These are phyloP conservation scores for Rhexocercosporidium sp. DNA, from an alignment of 2,329 filamentous ascomycete species.

Conservation along the genomic window DNA sequence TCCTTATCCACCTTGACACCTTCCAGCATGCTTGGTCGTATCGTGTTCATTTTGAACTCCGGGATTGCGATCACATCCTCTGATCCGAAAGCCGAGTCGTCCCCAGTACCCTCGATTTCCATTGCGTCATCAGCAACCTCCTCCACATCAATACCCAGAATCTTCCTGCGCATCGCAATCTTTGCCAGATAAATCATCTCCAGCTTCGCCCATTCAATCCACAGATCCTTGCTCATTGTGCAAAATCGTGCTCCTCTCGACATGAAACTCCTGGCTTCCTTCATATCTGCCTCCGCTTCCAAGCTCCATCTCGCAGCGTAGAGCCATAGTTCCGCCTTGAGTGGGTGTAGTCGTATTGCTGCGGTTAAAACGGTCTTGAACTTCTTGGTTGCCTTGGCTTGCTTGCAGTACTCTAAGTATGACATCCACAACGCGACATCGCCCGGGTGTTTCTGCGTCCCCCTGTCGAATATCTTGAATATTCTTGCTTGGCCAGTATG, in stretches of 20 bases:
- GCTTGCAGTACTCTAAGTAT: constrained; percentile 81
- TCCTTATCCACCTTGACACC: constrained; percentile 59
- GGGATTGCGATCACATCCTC: constrained; percentile 63
- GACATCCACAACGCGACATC: constrained; percentile 85
- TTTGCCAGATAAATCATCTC: constrained; percentile 93
- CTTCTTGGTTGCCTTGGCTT: constrained; percentile 68
- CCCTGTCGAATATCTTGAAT: constrained; percentile 88
- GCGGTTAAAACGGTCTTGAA: constrained; percentile 69
- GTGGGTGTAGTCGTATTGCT: constrained; percentile 84
- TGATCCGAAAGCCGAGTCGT: constrained; percentile 43
- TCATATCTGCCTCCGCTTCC: constrained; percentile 85
- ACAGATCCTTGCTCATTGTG: constrained; percentile 73
- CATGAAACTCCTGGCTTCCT: constrained; percentile 83
- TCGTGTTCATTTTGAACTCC: constrained; percentile 47
- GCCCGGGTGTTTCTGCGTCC: constrained; percentile 81
- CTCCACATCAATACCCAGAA: constrained; percentile 64
- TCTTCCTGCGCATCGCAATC: constrained; percentile 74
- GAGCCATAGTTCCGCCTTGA: constrained; percentile 83
- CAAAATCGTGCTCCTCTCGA: constrained; percentile 90
- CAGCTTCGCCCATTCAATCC: constrained; percentile 87
- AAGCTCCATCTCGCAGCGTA: constrained; percentile 79
- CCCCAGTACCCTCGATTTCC: constrained; percentile 52
- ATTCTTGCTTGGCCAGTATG: constrained; percentile 81
- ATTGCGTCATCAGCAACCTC: constrained; percentile 49
- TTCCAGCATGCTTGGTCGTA: constrained; percentile 53